A percentile compares a stretch with the other conserved stretches of the same genome.
These are phyloP conservation scores for Leptomonas seymouri DNA, from an alignment of 208 protist species.

Conservation along the genomic window DNA sequence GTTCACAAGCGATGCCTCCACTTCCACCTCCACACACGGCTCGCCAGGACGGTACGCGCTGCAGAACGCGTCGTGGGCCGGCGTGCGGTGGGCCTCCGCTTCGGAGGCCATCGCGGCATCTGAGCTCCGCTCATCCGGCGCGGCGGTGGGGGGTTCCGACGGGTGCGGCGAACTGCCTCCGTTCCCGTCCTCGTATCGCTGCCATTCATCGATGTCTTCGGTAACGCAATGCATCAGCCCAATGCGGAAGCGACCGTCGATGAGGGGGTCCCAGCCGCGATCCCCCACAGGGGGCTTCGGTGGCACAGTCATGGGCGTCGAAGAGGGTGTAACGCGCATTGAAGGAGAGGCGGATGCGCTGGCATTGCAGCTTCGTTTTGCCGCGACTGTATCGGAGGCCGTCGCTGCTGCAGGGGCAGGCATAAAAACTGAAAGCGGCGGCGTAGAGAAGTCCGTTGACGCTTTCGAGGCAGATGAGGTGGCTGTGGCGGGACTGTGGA, in stretches of 20 bases:
- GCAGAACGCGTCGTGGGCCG: slow-evolving; percentile 23
- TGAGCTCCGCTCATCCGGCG: slow-evolving; percentile 16
- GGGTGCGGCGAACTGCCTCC: background rate
- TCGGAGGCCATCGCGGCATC: slow-evolving; percentile 20
- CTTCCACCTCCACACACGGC: slow-evolving; percentile 48
- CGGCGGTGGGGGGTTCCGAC: slow-evolving; percentile 14
- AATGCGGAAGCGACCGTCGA: slow-evolving; percentile 48
- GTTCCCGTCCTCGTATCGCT: background rate
- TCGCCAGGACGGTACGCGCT: slow-evolving; percentile 31
- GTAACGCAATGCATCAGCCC: slow-evolving; percentile 33
- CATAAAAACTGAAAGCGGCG: background rate
- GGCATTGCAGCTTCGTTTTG: background rate
- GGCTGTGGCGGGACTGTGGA: background rate
- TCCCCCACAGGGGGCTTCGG: too few species aligned
- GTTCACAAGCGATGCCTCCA: slow-evolving; percentile 65
- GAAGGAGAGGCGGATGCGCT: background rate
- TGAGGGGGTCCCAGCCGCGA: slow-evolving; percentile 40
- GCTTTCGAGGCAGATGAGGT: background rate
- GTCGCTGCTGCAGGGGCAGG: background rate
- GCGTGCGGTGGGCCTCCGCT: slow-evolving; percentile 18
- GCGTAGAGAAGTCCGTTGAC: too few species aligned
- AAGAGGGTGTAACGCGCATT: background rate
- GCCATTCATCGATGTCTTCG: slow-evolving; percentile 15
- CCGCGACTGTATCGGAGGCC: too few species aligned
- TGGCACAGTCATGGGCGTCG: too few species aligned